phyloP scores from a whole-genome alignment of 176 grass and related monocot genomes.

The Eleusine indica region DNA sequence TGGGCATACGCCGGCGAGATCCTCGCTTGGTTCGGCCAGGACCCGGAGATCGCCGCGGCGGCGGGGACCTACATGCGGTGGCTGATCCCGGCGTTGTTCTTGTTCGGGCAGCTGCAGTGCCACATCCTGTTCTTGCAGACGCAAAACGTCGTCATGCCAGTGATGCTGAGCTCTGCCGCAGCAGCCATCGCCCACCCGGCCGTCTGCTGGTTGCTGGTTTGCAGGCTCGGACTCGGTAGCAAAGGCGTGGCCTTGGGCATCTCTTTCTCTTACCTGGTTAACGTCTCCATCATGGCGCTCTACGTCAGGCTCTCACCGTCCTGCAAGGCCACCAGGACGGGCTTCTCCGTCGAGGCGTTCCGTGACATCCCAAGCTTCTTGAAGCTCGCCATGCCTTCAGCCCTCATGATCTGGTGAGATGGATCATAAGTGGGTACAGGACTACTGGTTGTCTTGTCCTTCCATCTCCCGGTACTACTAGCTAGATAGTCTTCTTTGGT shows the following conservation, averaged over 20 bases:
- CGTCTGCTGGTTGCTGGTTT: conserved; percentile 58
- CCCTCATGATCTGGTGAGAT: conserved; percentile 57
- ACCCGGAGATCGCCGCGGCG: conserved; percentile 29
- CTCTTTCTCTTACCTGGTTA: conserved; percentile 35
- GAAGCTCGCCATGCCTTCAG: conserved; percentile 51
- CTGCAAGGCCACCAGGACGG: conserved; percentile 41
- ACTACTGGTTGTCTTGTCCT: too few species aligned
- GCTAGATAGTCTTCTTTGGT: too few species aligned
- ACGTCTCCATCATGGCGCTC: conserved; percentile 19
- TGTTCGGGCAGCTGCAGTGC: conserved; percentile 44
- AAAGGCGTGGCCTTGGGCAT: conserved; percentile 40
- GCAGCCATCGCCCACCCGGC: conserved; percentile 30
- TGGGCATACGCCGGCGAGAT: conserved; percentile 38
- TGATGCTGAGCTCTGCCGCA: conserved; percentile 38
- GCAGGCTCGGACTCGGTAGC: conserved; percentile 20
- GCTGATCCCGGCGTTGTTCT: conserved; percentile 41
- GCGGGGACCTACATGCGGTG: conserved; percentile 39
- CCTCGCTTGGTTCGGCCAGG: conserved; percentile 44
- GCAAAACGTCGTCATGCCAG: conserved; percentile 42
- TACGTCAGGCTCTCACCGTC: conserved; percentile 46
- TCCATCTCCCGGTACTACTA: too few species aligned
- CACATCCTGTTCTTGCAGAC: conserved; percentile 39
- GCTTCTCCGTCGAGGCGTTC: conserved; percentile 46
- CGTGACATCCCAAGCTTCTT: conserved; percentile 27
- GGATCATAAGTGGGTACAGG: too few species aligned